phyloP scores from a whole-genome alignment of 331 rosid species.

The Malus hybrid region DNA sequence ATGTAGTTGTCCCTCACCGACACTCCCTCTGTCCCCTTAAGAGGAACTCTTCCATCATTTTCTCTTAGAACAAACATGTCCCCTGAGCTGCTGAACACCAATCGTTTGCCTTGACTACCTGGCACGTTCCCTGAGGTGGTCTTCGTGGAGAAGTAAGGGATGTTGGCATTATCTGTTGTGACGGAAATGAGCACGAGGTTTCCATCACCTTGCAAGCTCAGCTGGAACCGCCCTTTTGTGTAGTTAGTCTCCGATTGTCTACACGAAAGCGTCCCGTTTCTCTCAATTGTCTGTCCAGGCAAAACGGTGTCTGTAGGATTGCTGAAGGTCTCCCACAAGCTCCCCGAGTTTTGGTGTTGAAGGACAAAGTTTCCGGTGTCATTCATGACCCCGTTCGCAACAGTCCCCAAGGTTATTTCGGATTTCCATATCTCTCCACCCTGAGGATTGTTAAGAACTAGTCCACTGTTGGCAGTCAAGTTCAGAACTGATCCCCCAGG shows the following conservation, averaged over 20 bases:
- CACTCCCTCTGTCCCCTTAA: neutral
- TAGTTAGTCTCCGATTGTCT: slow-evolving; percentile 2
- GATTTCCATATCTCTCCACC: slow-evolving; percentile 19
- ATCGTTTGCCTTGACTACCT: neutral
- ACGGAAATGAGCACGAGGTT: slow-evolving; percentile 5
- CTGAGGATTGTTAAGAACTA: slow-evolving; percentile 10
- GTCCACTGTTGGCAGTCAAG: slow-evolving; percentile 7
- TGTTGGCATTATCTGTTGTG: slow-evolving; percentile 5
- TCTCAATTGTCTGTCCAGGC: slow-evolving; percentile 6
- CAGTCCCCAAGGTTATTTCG: neutral
- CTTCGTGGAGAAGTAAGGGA: neutral
- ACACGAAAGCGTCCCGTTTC: neutral
- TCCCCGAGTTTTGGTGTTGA: neutral
- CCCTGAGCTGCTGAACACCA: slow-evolving; percentile 6
- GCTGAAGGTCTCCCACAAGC: slow-evolving; percentile 13
- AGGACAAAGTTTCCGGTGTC: slow-evolving; percentile 15
- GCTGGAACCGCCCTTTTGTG: slow-evolving; percentile 19
- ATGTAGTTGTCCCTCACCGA: neutral
- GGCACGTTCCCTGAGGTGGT: neutral
- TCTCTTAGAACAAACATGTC: neutral
- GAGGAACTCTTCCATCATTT: neutral
- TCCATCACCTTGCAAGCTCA: slow-evolving; percentile 4
- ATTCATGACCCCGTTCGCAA: slow-evolving; percentile 1
- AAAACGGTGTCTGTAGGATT: slow-evolving; percentile 15
- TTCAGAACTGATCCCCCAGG: slow-evolving; percentile 12